These are phyloP conservation scores for Colletotrichum sp. DNA, from an alignment of 2,329 filamentous ascomycete genomes.

Conservation along the genomic window DNA sequence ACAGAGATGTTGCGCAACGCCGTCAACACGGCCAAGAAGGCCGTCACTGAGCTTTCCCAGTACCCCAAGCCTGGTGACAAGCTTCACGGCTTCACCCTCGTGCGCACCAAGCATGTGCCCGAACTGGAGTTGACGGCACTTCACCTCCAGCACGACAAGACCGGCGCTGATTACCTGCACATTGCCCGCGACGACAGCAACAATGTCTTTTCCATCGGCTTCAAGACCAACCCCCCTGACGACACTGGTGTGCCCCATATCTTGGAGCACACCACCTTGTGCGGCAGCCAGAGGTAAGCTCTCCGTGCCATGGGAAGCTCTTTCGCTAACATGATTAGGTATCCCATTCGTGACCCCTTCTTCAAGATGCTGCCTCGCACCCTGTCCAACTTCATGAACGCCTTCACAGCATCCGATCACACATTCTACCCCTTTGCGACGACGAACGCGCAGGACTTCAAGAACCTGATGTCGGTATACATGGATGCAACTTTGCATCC, in stretches of 20 bases:
- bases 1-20: conserved; percentile 56
- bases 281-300: conserved; percentile 86
- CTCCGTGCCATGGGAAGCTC: neutral
- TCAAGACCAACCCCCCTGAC: conserved; percentile 98
- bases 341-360: conserved; percentile 97
- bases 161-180: conserved; percentile 94
- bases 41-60: conserved; percentile 77
- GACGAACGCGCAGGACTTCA: conserved; percentile 93
- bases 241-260: conserved; percentile 97
- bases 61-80: conserved; percentile 83
- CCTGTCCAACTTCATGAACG: conserved; percentile 99
- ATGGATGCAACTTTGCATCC: conserved; percentile 93
- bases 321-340: conserved; percentile 54
- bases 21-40: conserved; percentile 57
- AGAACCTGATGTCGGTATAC: conserved; percentile 95
- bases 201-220: conserved; percentile 99
- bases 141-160: conserved; percentile 92
- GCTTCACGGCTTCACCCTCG: conserved; percentile 91
- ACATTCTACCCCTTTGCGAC: conserved; percentile 98
- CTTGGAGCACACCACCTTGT: conserved; percentile 95
- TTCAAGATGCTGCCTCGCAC: conserved; percentile 99
- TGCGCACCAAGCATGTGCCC: conserved; percentile 88
- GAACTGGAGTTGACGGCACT: conserved; percentile 93
- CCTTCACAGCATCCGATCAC: conserved; percentile 94
- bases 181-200: conserved; percentile 95